Evolutionary conservation across 2,329 filamentous ascomycete genomes (phyloP), one percentile per base, ranked within the genome.

Genomic region (Beauveria rudraprayagi): DNA sequence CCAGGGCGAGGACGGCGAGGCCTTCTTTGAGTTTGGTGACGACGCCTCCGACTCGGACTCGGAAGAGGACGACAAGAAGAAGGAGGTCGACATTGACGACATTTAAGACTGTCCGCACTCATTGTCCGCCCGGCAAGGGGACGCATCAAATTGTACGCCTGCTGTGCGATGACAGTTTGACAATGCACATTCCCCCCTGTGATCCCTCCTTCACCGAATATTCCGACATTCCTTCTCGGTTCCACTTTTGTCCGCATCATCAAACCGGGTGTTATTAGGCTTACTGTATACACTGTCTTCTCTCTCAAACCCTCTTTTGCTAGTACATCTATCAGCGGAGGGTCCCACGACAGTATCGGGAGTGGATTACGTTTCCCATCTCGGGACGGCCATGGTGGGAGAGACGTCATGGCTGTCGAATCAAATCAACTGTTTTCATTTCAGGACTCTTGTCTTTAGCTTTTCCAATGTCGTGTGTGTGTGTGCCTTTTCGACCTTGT

Each of bases 1-100:
- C 71, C 90, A 92, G 77, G 90, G 92, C 76, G 92, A 92, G 76
- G 89, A 96, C 75, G 93, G 94, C 77, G 91, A 96, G 72, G 91
- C 90, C 80, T 94, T 94, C 79, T 96, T 99, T 82, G 94, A 97
- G 80, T 97, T 97, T 81, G 94, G 95, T 79, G 92, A 97, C 76
- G 93, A 96, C 77, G 88, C 90, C 71, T 83, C 80, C 56, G 74
- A 83, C 24, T 73, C 73, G 46, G 81, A 83, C 44, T 76, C 74
- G 28, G 83, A 83, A 37, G 34, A 37, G 5, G 81, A 80, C 58
- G 81, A 78, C 67, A 77, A 76, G 73, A 76, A 75, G 73, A 92
- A 91, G 80, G 91, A 96, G 69, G 87, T 97, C 71, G 91, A 95
- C 75, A 91, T 96, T 74, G 93, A 97, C 80, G 92, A 97, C 77